Base-by-base conservation (phyloP, 2,329 filamentous ascomycete species). In the Penicillium aurantiogriseum region DNA sequence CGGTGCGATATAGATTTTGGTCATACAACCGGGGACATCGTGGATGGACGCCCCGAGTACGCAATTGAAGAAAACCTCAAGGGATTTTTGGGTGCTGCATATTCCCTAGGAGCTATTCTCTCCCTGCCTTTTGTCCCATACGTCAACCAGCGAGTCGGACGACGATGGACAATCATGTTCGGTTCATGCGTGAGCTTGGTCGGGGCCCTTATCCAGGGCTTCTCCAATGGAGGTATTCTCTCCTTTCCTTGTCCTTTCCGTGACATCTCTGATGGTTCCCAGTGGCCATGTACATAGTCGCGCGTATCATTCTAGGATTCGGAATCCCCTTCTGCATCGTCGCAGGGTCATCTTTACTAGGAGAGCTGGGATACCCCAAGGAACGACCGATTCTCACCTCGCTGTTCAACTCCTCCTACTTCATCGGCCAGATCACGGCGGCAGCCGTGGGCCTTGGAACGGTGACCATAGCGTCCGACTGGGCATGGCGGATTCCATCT, bases 281-380 rank as follows among this genome's bases (percentile, higher is more conserved):
- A 82, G 80, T 78, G 31, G 80, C 70, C 38, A 86, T 86, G 84
- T 87, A 85, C 64, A 82, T 86, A 60, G 72, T 85, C 21, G 78
- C 84, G 13, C 81, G 85, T 54, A 78, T 85, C 57, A 74, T 87
- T 27, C 79, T 87, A n/a, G 85, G 85, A 17, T 80, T 83, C 25
- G 85, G 85, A n/a, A 83, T 87, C 47, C 80, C 82, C 0, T 84
- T 83, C 62, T 81, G 80, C 58, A 86, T 86, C 59, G 81, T 85
- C 35, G 80, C 82, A 2, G 84, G 81, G 5, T 82, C 84, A 1
- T 78, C 81, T 35, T 71, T 86, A 49, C 83, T 87, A 29, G 84
- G 83, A 70, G 85, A 87, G 66, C 73, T 87, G 27, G 83, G 79
- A 1, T 81, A 86, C 65, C 84, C 84, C 3, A 86, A 84, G 67